phyloP scores from a whole-genome alignment of 225 moss, liverwort and hornwort genomes.

The Pseudisothecium myosuroides region DNA sequence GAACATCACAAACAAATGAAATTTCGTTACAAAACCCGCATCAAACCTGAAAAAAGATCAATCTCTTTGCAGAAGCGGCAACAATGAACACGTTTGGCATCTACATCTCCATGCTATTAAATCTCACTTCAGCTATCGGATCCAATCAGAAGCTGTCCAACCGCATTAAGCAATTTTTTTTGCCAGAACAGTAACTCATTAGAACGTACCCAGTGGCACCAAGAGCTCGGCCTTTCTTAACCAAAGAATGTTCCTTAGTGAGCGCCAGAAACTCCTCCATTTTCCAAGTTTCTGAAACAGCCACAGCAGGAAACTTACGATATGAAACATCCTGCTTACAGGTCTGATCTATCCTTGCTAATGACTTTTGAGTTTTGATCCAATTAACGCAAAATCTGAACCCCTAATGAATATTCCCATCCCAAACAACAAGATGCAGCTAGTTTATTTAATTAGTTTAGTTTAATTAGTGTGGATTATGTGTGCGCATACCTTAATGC shows the following conservation, averaged over 20 bases:
- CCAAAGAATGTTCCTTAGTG: constrained; percentile 63
- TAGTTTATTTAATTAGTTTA: neutral
- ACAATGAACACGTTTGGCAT: neutral
- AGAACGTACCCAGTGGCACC: constrained; percentile 70
- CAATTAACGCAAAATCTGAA: neutral
- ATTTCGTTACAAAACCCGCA: neutral
- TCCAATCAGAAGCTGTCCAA: neutral
- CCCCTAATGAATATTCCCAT: neutral
- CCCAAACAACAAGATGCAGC: neutral
- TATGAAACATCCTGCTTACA: neutral
- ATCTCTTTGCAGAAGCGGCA: neutral
- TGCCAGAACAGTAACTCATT: neutral
- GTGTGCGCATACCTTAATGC: neutral
- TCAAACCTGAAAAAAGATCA: neutral
- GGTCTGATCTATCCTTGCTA: neutral
- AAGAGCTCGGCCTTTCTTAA: constrained; percentile 63
- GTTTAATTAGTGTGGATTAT: too few species aligned
- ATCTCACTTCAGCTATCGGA: neutral
- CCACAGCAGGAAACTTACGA: neutral
- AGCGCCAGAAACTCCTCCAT: constrained; percentile 79
- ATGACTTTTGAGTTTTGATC: neutral
- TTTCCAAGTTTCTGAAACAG: constrained; percentile 65
- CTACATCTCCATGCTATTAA: neutral
- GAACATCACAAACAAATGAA: neutral
- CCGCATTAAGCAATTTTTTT: neutral